phyloP scores from a whole-genome alignment of 345 rosid genomes.

The Eutrema heterophyllum region DNA sequence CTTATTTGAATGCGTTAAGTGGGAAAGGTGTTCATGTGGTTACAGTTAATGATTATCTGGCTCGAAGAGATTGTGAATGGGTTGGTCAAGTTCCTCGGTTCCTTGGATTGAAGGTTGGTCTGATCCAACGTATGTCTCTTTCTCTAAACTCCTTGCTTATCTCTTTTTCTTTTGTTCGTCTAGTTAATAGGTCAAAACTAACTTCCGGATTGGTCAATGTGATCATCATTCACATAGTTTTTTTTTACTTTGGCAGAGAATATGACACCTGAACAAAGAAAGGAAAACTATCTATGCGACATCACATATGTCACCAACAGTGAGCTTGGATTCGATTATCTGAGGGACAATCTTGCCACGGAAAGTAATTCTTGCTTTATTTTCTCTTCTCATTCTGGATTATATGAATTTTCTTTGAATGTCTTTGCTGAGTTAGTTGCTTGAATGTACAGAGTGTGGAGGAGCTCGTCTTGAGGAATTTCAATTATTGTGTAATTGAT shows the following conservation, averaged over 20 bases:
- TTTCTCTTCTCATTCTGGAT: constrained; percentile 14
- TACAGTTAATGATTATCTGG: constrained; percentile 94
- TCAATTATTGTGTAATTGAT: constrained; percentile 87
- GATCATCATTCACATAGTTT: not conserved
- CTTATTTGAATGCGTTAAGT: constrained; percentile 88
- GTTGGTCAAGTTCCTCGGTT: constrained; percentile 99
- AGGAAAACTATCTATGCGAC: constrained; percentile 88
- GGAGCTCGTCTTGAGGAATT: constrained; percentile 90
- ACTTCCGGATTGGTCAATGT: not conserved
- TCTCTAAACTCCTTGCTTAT: constrained; percentile 7
- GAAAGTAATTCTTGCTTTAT: constrained; percentile 82
- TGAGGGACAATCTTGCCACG: constrained; percentile 99
- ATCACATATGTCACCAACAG: constrained; percentile 94
- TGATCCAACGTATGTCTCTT: constrained; percentile 88
- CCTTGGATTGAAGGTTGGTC: constrained; percentile 98
- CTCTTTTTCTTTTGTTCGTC: not conserved
- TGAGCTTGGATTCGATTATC: constrained; percentile 91
- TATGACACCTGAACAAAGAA: constrained; percentile 89
- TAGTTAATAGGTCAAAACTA: not conserved
- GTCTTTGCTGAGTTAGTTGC: constrained; percentile 21
- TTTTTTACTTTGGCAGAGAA: constrained; percentile 54
- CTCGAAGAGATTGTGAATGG: constrained; percentile 98
- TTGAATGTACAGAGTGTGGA: constrained; percentile 64
- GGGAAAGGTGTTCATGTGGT: constrained; percentile 97
- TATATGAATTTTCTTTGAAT: not conserved